phyloP scores from a whole-genome alignment of 768 basidiomycete genomes.

The Termitomyces sp. region DNA sequence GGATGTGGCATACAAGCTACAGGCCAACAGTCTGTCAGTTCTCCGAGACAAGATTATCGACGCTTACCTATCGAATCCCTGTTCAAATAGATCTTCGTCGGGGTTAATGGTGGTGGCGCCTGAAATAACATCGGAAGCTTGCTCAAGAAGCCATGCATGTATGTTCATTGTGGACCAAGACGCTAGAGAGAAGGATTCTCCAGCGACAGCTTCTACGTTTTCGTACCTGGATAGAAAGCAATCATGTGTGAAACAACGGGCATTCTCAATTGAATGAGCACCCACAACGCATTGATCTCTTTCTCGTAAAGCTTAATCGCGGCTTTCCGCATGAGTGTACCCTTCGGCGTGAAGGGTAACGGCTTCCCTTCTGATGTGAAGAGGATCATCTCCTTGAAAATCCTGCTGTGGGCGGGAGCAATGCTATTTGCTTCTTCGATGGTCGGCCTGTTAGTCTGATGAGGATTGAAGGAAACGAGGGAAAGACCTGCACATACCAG shows the following conservation, averaged over 20 bases:
- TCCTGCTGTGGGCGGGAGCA: conserved; percentile 34
- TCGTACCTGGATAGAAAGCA: neutral
- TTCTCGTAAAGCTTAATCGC: conserved; percentile 31
- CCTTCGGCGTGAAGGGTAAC: conserved; percentile 38
- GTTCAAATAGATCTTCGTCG: conserved; percentile 1
- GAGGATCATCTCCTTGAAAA: conserved; percentile 50
- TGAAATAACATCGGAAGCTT: neutral
- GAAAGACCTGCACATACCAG: conserved; percentile 16
- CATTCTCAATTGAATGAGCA: neutral
- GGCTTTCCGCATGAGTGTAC: conserved; percentile 36
- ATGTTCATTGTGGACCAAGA: neutral
- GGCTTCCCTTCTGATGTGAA: conserved; percentile 35
- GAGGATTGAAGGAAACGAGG: neutral
- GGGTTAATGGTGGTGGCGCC: neutral
- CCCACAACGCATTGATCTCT: conserved; percentile 36
- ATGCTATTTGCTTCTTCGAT: conserved; percentile 38
- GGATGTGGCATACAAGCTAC: conserved; percentile 1
- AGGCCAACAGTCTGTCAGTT: neutral
- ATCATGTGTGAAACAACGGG: neutral
- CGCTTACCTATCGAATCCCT: conserved; percentile 6
- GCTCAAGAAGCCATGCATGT: conserved; percentile 2
- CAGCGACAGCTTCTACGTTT: neutral
- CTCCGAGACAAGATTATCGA: no score
- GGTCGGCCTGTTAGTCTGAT: conserved; percentile 19
- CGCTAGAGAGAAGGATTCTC: neutral